Evolutionary conservation across 768 basidiomycete species (phyloP).

Genomic region (Clavulina sp.): DNA sequence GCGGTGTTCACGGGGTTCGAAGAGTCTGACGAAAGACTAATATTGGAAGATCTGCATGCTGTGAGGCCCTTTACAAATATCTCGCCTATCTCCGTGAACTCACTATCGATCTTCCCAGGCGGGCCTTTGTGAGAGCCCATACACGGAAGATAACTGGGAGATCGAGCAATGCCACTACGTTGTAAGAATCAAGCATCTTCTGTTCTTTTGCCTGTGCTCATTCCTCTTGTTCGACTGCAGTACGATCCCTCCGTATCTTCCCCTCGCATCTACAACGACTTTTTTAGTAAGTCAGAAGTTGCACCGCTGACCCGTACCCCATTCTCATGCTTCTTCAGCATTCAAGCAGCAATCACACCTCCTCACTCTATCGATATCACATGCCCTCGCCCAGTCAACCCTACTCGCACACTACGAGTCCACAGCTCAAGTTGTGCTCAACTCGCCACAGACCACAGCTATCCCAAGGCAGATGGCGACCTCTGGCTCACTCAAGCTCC

Average conservation of each 20-base stretch:
- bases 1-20: constrained; percentile 79
- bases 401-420: constrained; percentile 79
- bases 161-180: constrained; percentile 84
- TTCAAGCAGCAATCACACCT: constrained; percentile 84
- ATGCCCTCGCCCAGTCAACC: constrained; percentile 88
- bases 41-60: constrained; percentile 61
- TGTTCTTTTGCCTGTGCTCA: no score
- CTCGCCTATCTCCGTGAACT: not conserved
- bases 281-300: constrained; percentile 53
- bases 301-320: not conserved
- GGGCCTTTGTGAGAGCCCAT: constrained; percentile 42
- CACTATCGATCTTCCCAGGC: constrained; percentile 23
- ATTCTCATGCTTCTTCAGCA: constrained; percentile 27
- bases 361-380: constrained; percentile 81
- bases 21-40: constrained; percentile 60
- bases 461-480: constrained; percentile 71
- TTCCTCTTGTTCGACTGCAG: constrained; percentile 21
- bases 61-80: not conserved
- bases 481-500: constrained; percentile 58
- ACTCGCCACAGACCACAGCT: constrained; percentile 53
- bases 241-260: constrained; percentile 71
- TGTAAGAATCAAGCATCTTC: no score
- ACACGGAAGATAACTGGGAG: constrained; percentile 66
- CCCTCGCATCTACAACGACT: constrained; percentile 89
- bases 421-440: constrained; percentile 58